phyloP scores from a whole-genome alignment of 2,329 filamentous ascomycete species.

The Botrytis hyacinthi region DNA sequence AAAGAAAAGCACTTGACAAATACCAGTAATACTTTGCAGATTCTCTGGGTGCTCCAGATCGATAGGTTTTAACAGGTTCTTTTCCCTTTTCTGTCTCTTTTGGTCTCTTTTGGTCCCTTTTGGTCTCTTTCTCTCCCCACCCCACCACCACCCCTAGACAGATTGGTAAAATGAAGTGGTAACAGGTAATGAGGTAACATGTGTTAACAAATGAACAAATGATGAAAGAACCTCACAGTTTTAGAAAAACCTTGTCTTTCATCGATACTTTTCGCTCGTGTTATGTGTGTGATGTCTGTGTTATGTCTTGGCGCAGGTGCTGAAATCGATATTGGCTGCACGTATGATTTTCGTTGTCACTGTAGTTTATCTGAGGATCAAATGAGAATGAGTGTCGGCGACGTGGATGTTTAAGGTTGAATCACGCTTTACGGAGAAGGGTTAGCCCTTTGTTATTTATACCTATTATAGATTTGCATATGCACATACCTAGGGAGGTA shows the following conservation, averaged over 20 bases:
- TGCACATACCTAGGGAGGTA: neutral
- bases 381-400: conserved; percentile 1
- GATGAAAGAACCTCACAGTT: conserved; percentile 3
- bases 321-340: conserved; percentile 11
- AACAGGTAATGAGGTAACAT: neutral
- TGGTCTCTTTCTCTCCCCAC: neutral
- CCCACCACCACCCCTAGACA: neutral
- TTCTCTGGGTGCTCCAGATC: conserved; percentile 1
- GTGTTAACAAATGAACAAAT: neutral
- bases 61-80: neutral
- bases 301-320: conserved; percentile 5
- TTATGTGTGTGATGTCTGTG: neutral
- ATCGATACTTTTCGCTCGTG: neutral
- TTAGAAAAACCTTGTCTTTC: neutral
- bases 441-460: neutral
- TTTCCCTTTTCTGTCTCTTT: neutral
- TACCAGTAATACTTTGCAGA: neutral
- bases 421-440: neutral
- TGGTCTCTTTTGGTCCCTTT: no score
- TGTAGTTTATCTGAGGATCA: neutral
- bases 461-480: neutral
- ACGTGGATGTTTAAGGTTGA: neutral
- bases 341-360: conserved; percentile 14
- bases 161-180: neutral
- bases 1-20: neutral